Percentiles rank a stretch among this genome's conserved stretches.
phyloP scores from a whole-genome alignment of 345 rosid species.

The Noccaea caerulescens region DNA sequence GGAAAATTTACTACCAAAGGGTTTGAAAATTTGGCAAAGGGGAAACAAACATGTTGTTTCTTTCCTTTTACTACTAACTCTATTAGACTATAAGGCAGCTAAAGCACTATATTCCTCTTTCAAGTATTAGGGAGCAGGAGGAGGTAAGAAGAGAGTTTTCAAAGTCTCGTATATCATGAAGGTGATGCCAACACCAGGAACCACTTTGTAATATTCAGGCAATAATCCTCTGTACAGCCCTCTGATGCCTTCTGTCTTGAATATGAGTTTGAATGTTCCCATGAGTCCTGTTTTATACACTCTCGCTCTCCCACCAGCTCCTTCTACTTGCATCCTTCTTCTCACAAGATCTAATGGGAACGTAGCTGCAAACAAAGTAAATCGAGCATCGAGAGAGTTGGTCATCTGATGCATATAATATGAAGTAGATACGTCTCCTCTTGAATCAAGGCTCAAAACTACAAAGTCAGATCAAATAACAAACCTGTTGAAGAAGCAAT shows the following conservation, averaged over 20 bases:
- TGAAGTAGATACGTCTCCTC: background rate
- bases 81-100: slow-evolving; percentile 17
- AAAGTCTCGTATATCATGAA: slow-evolving; percentile 89
- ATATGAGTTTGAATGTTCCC: slow-evolving; percentile 77
- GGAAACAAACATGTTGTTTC: slow-evolving; percentile 12
- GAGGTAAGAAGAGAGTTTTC: slow-evolving; percentile 57
- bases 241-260: slow-evolving; percentile 73
- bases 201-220: slow-evolving; percentile 96
- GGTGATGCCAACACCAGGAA: slow-evolving; percentile 88
- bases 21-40: background rate
- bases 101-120: background rate
- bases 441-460: background rate
- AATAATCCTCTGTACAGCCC: slow-evolving; percentile 94
- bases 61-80: slow-evolving; percentile 30
- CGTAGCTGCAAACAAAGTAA: slow-evolving; percentile 59
- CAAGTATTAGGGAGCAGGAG: slow-evolving; percentile 28
- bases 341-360: slow-evolving; percentile 96
- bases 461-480: slow-evolving; percentile 19
- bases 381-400: background rate
- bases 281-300: slow-evolving; percentile 74
- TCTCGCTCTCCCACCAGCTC: slow-evolving; percentile 88
- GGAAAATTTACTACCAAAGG: slow-evolving; percentile 57
- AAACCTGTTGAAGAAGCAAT: slow-evolving; percentile 90
- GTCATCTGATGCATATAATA: slow-evolving; percentile 1
- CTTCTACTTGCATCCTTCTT: slow-evolving; percentile 96